Base-by-base conservation (phyloP, 75 land plant genomes). In the Chamaecyparis obtusa region DNA sequence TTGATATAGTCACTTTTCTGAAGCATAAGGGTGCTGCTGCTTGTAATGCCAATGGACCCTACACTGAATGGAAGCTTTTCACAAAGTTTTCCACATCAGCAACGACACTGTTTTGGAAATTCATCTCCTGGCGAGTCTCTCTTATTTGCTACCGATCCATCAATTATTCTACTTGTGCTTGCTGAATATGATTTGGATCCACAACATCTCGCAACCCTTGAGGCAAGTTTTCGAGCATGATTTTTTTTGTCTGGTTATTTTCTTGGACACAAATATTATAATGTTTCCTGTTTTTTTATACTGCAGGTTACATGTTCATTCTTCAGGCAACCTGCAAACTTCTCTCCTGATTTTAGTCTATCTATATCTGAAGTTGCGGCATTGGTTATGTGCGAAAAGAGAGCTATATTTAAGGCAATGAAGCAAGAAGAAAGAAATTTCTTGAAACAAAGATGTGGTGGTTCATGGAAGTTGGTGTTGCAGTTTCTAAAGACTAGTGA, bases 341-440 rank as follows among this genome's bases (percentile, higher is more conserved):
- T 91, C 84, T 71, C 89, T 76, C 98, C 98, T 8, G 93, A 95
- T 84, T 84, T 43, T 84, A 83, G 89, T 32, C 85, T 96, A 43
- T 96, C 98, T 37, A 86, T 96, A 51, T 39, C 96, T 35, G 98
- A 96, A 90, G 93, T 95, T 85, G 98, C 95, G 39, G 96, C 96
- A 51, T 60, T 94, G 67, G 95, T 93, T 81, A 94, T 95, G 96
- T 96, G 96, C 87, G 88, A 94, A 74, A 94, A 90, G 84, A 89
- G 96, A 67, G 90, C 93, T 37, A 88, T 96, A 69, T 96, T 96
- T 84, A 95, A 92, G 74, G 91, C 91, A 13, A 93, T 94, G 96
- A 90, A 87, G 9, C 3, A 41, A 15, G 93, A 95, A 71, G 92
- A 95, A 74, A 90, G 90, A 43, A 86, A 92, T 32, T 27, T 43